phyloP scores from a whole-genome alignment of 1,284 basidiomycete species.

The Cutaneotrichosporon daszewskae region DNA sequence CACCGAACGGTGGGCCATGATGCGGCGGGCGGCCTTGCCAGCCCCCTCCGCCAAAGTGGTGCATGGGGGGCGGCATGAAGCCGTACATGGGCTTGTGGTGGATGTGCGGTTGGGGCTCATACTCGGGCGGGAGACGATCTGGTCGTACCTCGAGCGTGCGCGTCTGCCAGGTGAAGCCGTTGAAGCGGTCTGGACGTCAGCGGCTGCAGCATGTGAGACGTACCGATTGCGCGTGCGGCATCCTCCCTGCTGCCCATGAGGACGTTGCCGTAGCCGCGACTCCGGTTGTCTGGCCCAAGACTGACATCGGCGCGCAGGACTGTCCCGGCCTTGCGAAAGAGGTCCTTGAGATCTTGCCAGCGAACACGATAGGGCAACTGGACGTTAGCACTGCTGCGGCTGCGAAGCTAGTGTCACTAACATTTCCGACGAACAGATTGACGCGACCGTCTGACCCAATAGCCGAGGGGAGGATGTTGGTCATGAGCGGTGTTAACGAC shows the following conservation, averaged over 20 bases:
- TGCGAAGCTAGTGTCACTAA: conserved; percentile 47
- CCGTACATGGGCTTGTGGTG: conserved; percentile 24
- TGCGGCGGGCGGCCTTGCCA: conserved; percentile 15
- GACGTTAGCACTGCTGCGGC: conserved; percentile 4
- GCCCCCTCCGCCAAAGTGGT: conserved; percentile 13
- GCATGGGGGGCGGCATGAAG: conserved; percentile 12
- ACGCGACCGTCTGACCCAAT: conserved; percentile 67
- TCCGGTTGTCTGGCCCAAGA: conserved; percentile 84
- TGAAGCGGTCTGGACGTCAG: conserved; percentile 56
- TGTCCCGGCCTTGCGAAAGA: conserved; percentile 90
- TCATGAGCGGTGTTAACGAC: conserved; percentile 42
- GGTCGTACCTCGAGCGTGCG: conserved; percentile 81
- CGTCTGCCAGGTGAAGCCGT: conserved; percentile 87
- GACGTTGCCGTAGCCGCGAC: conserved; percentile 87
- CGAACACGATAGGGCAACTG: conserved; percentile 85
- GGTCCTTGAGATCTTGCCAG: conserved; percentile 97
- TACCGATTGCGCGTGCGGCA: conserved; percentile 71
- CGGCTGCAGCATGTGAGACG: conserved; percentile 8
- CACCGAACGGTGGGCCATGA: conserved; percentile 28
- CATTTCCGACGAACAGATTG: conserved; percentile 84
- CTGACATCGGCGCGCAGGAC: conserved; percentile 92
- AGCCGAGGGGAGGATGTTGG: conserved; percentile 44
- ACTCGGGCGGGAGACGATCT: conserved; percentile 62
- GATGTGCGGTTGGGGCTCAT: conserved; percentile 51
- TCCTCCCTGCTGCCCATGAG: conserved; percentile 86